Percentiles rank a stretch among this genome's conserved stretches.
These are phyloP conservation scores for Penicillium cataractarum DNA, from an alignment of 495 filamentous ascomycete species.

Conservation along the genomic window DNA sequence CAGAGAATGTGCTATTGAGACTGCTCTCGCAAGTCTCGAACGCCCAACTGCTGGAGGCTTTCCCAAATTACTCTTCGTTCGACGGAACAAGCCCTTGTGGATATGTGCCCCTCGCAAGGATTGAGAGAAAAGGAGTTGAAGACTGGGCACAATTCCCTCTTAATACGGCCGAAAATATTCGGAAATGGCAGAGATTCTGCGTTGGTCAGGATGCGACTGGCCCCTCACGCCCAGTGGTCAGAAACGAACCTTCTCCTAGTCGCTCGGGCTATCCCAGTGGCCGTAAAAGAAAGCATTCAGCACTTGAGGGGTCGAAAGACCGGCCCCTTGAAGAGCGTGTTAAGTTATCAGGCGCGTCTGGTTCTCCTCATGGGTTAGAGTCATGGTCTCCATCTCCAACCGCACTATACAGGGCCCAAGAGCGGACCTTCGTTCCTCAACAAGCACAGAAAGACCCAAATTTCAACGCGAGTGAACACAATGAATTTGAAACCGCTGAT, in stretches of 20 bases:
- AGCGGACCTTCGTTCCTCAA: background rate
- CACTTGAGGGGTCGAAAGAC: background rate
- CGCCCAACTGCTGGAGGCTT: constrained; percentile 28
- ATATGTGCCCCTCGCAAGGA: constrained; percentile 31
- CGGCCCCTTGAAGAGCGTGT: too few relatives aligned
- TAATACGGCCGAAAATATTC: constrained; percentile 35
- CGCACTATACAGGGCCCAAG: background rate
- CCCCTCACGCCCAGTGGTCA: background rate
- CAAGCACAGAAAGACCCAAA: background rate
- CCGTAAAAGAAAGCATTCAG: constrained; percentile 1
- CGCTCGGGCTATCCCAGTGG: background rate
- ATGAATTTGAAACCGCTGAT: background rate
- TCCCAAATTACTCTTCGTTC: constrained; percentile 9
- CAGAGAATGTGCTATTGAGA: constrained; percentile 38
- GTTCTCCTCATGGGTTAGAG: background rate
- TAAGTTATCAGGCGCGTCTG: background rate
- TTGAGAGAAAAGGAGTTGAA: constrained; percentile 37
- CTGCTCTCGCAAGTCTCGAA: constrained; percentile 38
- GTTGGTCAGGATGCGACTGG: constrained; percentile 2
- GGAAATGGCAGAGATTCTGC: constrained; percentile 42
- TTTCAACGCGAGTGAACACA: background rate
- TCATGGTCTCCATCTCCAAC: background rate
- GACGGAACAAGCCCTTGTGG: background rate
- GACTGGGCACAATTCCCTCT: constrained; percentile 43
- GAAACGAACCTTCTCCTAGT: background rate